phyloP scores from a whole-genome alignment of 441 rosid species.

The Mallotus repandus region DNA sequence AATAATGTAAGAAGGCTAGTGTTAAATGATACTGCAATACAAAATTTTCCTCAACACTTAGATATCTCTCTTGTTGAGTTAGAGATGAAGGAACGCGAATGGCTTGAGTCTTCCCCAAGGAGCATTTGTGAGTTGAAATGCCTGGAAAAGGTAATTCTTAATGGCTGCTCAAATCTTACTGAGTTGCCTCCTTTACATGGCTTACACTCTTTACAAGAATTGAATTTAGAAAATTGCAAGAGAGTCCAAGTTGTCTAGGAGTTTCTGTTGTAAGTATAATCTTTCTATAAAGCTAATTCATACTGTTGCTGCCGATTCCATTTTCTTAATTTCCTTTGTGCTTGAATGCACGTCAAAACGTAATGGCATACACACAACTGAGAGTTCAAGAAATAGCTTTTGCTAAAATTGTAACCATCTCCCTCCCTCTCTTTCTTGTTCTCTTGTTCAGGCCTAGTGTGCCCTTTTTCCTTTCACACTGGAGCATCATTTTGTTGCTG shows the following conservation, averaged over 20 bases:
- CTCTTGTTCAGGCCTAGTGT: too few relatives aligned
- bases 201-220: background rate
- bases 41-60: too few relatives aligned
- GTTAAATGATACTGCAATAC: too few relatives aligned
- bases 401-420: background rate
- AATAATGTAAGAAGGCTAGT: too few relatives aligned
- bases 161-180: background rate
- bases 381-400: background rate
- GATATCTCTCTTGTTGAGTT: background rate
- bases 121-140: conserved; percentile 1
- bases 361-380: background rate
- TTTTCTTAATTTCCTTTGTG: background rate
- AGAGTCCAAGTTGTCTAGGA: background rate
- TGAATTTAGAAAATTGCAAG: background rate
- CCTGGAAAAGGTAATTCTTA: background rate
- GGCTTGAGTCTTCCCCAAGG: background rate
- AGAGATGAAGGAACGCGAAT: background rate
- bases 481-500: background rate
- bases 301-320: background rate
- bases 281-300: too few relatives aligned
- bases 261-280: background rate
- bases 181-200: conserved; percentile 6
- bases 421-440: background rate
- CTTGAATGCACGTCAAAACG: background rate
- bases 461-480: background rate